These are phyloP conservation scores for Cenchrus purpureus DNA, from an alignment of 176 grass and related monocot genomes.

Conservation along the genomic window DNA sequence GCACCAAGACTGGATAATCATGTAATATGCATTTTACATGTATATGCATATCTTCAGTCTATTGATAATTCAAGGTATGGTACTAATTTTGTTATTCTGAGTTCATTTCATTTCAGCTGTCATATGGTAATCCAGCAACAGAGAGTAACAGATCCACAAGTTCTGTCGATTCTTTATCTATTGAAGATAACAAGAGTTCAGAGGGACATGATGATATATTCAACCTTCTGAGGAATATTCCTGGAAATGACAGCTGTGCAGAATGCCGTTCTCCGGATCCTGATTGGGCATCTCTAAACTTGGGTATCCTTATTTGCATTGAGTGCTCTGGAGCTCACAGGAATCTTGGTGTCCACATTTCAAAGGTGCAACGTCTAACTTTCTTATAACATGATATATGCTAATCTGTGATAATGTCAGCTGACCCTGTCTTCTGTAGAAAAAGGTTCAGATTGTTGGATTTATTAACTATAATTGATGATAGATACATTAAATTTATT, in stretches of 20 bases:
- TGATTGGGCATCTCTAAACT: conserved; percentile 96
- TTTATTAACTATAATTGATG: conserved; percentile 7
- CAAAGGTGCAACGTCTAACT: conserved; percentile 63
- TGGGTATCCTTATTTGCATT: conserved; percentile 93
- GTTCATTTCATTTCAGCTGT: conserved; percentile 56
- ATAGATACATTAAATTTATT: conserved; percentile 6
- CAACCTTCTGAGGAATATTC: conserved; percentile 63
- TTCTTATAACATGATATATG: conserved; percentile 23
- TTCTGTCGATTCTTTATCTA: conserved; percentile 48
- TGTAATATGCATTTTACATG: conserved; percentile 32
- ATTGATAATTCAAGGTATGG: conserved; percentile 7
- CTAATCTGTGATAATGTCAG: conserved; percentile 6
- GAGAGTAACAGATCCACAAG: conserved; percentile 47
- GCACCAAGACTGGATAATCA: conserved; percentile 20
- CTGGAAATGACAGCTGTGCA: conserved; percentile 94
- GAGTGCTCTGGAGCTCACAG: conserved; percentile 96
- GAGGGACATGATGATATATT: conserved; percentile 72
- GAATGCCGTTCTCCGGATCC: conserved; percentile 85
- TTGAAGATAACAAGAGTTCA: conserved; percentile 49
- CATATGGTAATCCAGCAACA: conserved; percentile 45
- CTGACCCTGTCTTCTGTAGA: background rate
- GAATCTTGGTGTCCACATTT: conserved; percentile 97
- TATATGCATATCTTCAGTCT: conserved; percentile 4
- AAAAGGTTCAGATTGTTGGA: conserved; percentile 12
- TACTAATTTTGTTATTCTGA: conserved; percentile 29